Base-by-base conservation (phyloP, 208 protist genomes). In the Acanthamoeba lenticulata region DNA sequence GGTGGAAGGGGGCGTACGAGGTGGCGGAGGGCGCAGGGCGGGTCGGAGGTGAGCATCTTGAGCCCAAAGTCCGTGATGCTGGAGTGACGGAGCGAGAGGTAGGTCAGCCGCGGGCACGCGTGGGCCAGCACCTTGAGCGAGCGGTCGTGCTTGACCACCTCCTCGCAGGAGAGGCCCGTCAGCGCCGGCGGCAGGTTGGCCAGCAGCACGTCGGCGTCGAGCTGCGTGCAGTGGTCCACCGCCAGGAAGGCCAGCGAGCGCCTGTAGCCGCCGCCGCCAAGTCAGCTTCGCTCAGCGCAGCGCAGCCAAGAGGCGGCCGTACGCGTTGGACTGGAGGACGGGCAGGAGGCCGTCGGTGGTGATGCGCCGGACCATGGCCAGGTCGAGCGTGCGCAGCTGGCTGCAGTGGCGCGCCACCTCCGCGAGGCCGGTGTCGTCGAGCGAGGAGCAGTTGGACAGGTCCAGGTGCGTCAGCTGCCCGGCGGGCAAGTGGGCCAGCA, bases 41-140 rank as follows among this genome's bases (percentile, higher is more conserved):
- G 44, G 38, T 90, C 40, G 52, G 52, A 24, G 24, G 15, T 27
- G 6, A 90, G 85, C 24, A 90, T 27, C 85, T 69, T 90, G 27
- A 90, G 29, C n/a, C 49, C 85, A 42, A 90, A 90, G 85, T 90
- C 85, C n/a, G 42, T 90, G 85, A 90, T 69, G 24, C 11, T 9
- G 52, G 24, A 7, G 21, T 27, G 27, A 1, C 32, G 11, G 17
- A 90, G 32, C 17, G 17, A 29, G 27, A 90, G 52, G 27, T 2
- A 44, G 38, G 47, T 45, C 47, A 90, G 85, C 32, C 17, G 27
- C 29, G 85, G 85, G 85, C 85, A 90, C 17, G 49, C 34, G 49
- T 67, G 45, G 44, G 85, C 85, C 11, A 90, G 85, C 47, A 69
- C 27, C 85, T 90, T 90, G 34, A 90, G 57, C 32, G 52, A 60